These are phyloP conservation scores for Clohesyomyces aquaticus DNA, from an alignment of 495 filamentous ascomycete species.

Conservation along the genomic window DNA sequence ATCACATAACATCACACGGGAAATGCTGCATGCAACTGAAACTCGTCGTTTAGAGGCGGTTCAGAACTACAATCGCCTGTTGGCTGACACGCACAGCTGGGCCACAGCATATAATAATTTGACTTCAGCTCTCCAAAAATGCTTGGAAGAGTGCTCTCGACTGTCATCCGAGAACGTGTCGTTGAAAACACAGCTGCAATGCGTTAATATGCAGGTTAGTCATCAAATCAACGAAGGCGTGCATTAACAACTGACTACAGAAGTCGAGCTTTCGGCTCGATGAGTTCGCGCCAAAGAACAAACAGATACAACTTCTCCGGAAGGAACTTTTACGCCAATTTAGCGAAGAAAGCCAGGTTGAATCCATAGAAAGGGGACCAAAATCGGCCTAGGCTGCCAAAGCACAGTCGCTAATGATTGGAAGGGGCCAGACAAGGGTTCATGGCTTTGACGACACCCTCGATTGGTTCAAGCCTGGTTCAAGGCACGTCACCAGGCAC, in stretches of 20 bases:
- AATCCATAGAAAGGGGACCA: too few relatives aligned
- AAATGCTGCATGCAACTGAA: conserved; percentile 25
- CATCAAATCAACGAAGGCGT: conserved; percentile 11
- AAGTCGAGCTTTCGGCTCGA: conserved; percentile 17
- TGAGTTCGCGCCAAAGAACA: conserved; percentile 20
- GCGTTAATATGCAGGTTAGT: conserved; percentile 16
- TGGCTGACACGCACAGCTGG: conserved; percentile 18
- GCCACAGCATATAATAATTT: conserved; percentile 22
- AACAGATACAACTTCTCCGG: conserved; percentile 20
- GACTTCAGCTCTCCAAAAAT: conserved; percentile 14
- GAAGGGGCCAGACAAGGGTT: too few relatives aligned
- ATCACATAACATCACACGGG: conserved; percentile 18
- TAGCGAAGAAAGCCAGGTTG: conserved; percentile 20
- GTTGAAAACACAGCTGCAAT: conserved; percentile 16
- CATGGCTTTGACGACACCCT: too few relatives aligned
- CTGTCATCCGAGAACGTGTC: conserved; percentile 15
- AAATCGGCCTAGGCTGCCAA: too few relatives aligned
- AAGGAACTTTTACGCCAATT: conserved; percentile 24
- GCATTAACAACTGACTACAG: conserved; percentile 19
- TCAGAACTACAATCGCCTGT: conserved; percentile 18
- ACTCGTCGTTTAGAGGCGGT: conserved; percentile 13
- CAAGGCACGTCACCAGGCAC: too few relatives aligned
- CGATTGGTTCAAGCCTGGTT: too few relatives aligned
- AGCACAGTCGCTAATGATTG: too few relatives aligned
- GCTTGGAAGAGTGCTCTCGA: conserved; percentile 19